Evolutionary conservation across 2,329 filamentous ascomycete species (phyloP).

Genomic region (Lasiodiplodia sp.): DNA sequence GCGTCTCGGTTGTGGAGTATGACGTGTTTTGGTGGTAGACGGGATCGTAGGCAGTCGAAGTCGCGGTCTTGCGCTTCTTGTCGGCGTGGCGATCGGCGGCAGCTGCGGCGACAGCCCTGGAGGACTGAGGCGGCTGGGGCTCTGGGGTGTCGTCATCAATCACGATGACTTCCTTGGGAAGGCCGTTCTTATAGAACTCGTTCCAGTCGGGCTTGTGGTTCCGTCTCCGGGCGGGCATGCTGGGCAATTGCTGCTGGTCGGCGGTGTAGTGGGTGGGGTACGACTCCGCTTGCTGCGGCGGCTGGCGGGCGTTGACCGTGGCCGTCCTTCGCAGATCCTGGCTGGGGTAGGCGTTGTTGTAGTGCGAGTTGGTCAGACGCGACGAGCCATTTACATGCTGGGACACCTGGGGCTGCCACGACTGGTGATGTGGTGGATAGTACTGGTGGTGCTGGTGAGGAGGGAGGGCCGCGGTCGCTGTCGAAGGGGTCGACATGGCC

Average conservation of each 20-base stretch:
- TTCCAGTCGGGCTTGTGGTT: slow-evolving; percentile 49
- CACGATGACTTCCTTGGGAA: slow-evolving; percentile 60
- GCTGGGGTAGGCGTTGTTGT: slow-evolving; percentile 36
- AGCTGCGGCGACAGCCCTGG: slow-evolving; percentile 35
- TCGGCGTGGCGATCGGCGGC: slow-evolving; percentile 63
- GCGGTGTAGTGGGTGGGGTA: slow-evolving; percentile 24
- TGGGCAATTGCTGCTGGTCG: slow-evolving; percentile 25
- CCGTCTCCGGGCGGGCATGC: slow-evolving; percentile 28
- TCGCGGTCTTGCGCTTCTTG: slow-evolving; percentile 77
- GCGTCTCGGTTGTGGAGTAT: slow-evolving; percentile 77
- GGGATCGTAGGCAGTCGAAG: slow-evolving; percentile 69
- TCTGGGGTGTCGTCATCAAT: slow-evolving; percentile 58
- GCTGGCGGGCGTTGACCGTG: slow-evolving; percentile 32
- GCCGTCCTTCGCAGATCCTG: slow-evolving; percentile 34
- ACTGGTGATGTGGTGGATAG: slow-evolving; percentile 35
- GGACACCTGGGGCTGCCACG: slow-evolving; percentile 30
- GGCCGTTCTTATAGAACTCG: slow-evolving; percentile 53
- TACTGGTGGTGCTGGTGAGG: slow-evolving; percentile 34
- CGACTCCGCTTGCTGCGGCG: slow-evolving; percentile 8
- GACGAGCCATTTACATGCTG: slow-evolving; percentile 34
- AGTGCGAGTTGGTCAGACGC: slow-evolving; percentile 32
- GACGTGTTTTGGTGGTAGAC: slow-evolving; percentile 72
- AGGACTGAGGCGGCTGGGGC: slow-evolving; percentile 34
- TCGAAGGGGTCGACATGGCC: slow-evolving; percentile 54
- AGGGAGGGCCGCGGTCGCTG: slow-evolving; percentile 50